Percentiles rank a stretch among this genome's conserved stretches.
Conservation (phyloP, 306 rosid genomes). For the Prinsepia uniflora region DNA sequence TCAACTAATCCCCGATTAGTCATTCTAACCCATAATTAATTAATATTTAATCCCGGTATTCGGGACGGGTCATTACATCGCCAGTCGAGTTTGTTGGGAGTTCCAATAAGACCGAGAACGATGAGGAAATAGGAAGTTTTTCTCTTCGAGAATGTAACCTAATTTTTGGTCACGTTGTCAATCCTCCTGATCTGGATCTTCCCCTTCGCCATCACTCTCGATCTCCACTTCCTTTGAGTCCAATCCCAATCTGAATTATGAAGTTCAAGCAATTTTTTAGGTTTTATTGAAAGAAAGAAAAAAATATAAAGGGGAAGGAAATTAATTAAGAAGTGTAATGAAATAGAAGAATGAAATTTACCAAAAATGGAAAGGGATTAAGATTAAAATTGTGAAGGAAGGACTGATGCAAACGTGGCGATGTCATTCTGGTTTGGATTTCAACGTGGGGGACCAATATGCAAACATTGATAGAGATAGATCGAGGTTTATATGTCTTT, state of each 20-base stretch:
- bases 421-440: background rate
- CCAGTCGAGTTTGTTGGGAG: no score
- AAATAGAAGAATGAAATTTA: slow-evolving; percentile 20
- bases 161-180: slow-evolving; percentile 71
- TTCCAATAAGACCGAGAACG: no score
- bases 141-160: slow-evolving; percentile 81
- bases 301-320: background rate
- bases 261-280: background rate
- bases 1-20: no score
- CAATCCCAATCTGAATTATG: background rate
- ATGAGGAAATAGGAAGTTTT: no score
- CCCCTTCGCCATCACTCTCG: slow-evolving; percentile 64
- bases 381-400: background rate
- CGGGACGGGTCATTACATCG: no score
- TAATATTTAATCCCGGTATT: no score
- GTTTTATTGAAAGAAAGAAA: background rate
- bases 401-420: background rate
- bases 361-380: slow-evolving; percentile 42
- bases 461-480: background rate
- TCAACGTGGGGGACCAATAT: slow-evolving; percentile 9
- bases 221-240: slow-evolving; percentile 3
- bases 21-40: no score
- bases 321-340: background rate
- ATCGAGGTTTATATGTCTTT: background rate
- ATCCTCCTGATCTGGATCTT: slow-evolving; percentile 97